Evolutionary conservation across 257 asterid species (phyloP).

Genomic region (Primulina eburnea): DNA sequence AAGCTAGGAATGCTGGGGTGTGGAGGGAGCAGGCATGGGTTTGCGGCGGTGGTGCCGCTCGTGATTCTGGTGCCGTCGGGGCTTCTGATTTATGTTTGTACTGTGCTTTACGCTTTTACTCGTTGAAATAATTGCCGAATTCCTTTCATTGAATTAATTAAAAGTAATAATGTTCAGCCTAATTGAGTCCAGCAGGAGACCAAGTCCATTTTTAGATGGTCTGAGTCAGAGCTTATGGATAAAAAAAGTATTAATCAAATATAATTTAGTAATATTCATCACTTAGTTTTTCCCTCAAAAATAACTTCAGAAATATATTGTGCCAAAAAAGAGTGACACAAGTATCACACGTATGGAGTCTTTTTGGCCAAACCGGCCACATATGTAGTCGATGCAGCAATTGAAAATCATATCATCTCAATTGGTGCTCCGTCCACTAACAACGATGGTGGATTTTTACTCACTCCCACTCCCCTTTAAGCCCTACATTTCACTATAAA

Average conservation of each 20-base stretch:
- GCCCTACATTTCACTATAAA: slow-evolving; percentile 27
- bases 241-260: too few species aligned
- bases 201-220: too few species aligned
- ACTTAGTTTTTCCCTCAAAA: too few species aligned
- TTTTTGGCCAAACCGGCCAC: slow-evolving; percentile 22
- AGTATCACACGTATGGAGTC: background rate
- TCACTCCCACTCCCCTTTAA: slow-evolving; percentile 17
- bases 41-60: slow-evolving; percentile 79
- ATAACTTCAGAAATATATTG: too few species aligned
- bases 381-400: slow-evolving; percentile 26
- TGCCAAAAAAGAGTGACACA: background rate
- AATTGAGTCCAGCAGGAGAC: too few species aligned
- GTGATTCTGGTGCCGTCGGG: slow-evolving; percentile 67
- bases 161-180: too few species aligned
- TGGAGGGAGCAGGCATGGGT: slow-evolving; percentile 61
- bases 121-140: slow-evolving; percentile 25
- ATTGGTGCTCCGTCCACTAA: slow-evolving; percentile 41
- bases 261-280: too few species aligned
- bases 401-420: slow-evolving; percentile 18
- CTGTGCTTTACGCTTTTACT: slow-evolving; percentile 73
- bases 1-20: slow-evolving; percentile 79
- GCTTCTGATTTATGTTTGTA: slow-evolving; percentile 59
- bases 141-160: too few species aligned
- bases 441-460: slow-evolving; percentile 28
- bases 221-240: too few species aligned